Evolutionary conservation across 371 early-diverging fungal genomes (phyloP), one percentile per base, ranked within the genome.

Genomic region (Zychaea mexicana): DNA sequence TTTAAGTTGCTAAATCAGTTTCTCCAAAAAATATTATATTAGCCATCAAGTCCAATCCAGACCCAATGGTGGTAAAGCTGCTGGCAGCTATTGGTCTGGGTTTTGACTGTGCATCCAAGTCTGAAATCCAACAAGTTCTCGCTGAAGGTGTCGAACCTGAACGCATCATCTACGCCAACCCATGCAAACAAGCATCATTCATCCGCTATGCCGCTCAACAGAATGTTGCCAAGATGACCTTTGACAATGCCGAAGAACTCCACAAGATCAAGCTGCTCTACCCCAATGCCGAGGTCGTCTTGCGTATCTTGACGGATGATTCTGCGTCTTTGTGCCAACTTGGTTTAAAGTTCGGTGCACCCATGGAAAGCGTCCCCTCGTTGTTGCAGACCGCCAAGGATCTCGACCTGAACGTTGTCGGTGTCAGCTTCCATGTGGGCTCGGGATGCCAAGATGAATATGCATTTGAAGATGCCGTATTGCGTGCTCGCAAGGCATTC

Each of bases 21-120:
- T 21, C 33, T 56, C 13, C 36, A 17, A 22, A 12, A 56, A 49
- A 49, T 49, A 24, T 2, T 9, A 49, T 49, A 24, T 2, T 9
- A 91, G 96, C 97, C 52, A 92, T 97, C 72, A 98, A 98, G 82
- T 96, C 96, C 73, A 95, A 95, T 78, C 96, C 98, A 30, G 97
- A 98, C 74, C 88, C 89, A 17, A 83, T 86, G 70, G 89, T 98
- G 28, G 72, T 96, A 64, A 86, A 88, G 69, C 85, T 94, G n/a
- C 79, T 98, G 61, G 93, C 90, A 36, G 79, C 83, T 15, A 74
- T 95, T 39, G 97, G 96, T 21, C 84, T 88, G 32, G 96, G 96
- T n/a, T 98, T 98, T 70, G 99, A 98, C 81, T 98, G 92, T 76
- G 94, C 90, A n/a, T 89, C 90, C 81, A 86, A 86, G 69, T 82